Evolutionary conservation across 306 rosid species (phyloP).

Genomic region (Arachis stenosperma): DNA sequence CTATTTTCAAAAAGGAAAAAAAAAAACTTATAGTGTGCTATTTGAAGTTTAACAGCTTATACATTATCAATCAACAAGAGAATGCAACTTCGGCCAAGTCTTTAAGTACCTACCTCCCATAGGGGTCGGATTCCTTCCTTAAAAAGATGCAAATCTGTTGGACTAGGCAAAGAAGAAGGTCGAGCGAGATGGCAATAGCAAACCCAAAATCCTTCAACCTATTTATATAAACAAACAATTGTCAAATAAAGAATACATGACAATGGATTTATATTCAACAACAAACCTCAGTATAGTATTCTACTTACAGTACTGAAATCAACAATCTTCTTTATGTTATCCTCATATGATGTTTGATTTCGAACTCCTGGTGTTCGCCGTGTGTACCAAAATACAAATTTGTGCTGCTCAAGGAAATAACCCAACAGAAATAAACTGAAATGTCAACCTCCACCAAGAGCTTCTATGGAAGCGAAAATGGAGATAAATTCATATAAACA

Average conservation of each 20-base stretch:
- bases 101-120: slow-evolving; percentile 72
- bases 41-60: slow-evolving; percentile 7
- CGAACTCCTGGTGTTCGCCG: slow-evolving; percentile 91
- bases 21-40: slow-evolving; percentile 14
- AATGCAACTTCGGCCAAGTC: slow-evolving; percentile 18
- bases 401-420: slow-evolving; percentile 58
- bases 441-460: slow-evolving; percentile 14
- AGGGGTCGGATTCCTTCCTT: slow-evolving; percentile 96
- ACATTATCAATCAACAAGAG: slow-evolving; percentile 20
- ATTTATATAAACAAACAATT: slow-evolving; percentile 7
- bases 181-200: slow-evolving; percentile 88
- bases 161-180: slow-evolving; percentile 84
- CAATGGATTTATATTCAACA: slow-evolving; percentile 9
- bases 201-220: slow-evolving; percentile 98
- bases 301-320: slow-evolving; percentile 82
- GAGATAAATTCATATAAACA: slow-evolving; percentile 3
- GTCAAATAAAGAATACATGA: slow-evolving; percentile 15
- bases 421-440: slow-evolving; percentile 27
- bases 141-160: slow-evolving; percentile 93
- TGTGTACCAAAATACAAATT: slow-evolving; percentile 91
- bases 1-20: slow-evolving; percentile 38
- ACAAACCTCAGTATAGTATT: slow-evolving; percentile 5
- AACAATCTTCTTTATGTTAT: slow-evolving; percentile 86
- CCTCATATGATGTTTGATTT: slow-evolving; percentile 80
- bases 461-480: not conserved